Evolutionary conservation across 805 yeast species (phyloP).

Genomic region (Cyberlindnera japonica): DNA sequence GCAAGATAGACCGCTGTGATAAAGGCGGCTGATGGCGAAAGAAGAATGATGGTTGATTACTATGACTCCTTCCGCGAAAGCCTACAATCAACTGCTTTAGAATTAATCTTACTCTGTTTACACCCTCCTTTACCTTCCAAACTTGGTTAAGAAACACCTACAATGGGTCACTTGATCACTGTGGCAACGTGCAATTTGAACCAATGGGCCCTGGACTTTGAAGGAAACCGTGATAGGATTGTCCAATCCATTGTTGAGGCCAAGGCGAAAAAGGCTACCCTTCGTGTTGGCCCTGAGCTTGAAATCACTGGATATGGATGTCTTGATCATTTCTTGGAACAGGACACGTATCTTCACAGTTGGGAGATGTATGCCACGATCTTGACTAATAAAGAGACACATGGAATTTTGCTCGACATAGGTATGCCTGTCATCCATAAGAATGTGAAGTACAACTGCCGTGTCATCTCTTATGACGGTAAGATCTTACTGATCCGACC

Average conservation of each 20-base stretch:
- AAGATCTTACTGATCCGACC: constrained; percentile 85
- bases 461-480: constrained; percentile 77
- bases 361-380: constrained; percentile 94
- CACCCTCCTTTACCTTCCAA: no score
- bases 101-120: no score
- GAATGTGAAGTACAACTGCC: constrained; percentile 86
- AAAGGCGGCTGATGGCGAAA: no score
- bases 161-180: constrained; percentile 84
- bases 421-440: constrained; percentile 94
- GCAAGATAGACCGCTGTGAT: no score
- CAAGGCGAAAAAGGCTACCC: constrained; percentile 65
- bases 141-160: neutral
- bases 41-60: no score
- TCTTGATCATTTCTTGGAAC: constrained; percentile 88
- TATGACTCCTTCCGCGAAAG: no score
- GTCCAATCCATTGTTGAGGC: constrained; percentile 76
- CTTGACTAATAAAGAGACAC: constrained; percentile 59
- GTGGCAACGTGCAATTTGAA: constrained; percentile 91
- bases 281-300: constrained; percentile 95
- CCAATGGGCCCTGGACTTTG: constrained; percentile 99
- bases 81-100: no score
- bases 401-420: constrained; percentile 78
- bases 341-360: constrained; percentile 81
- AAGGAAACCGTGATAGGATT: constrained; percentile 92
- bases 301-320: constrained; percentile 96